A percentile compares a stretch with the other conserved stretches of the same genome.
These are phyloP conservation scores for Ustilago vetiveriae DNA, from an alignment of 1,284 basidiomycete genomes.

Conservation along the genomic window DNA sequence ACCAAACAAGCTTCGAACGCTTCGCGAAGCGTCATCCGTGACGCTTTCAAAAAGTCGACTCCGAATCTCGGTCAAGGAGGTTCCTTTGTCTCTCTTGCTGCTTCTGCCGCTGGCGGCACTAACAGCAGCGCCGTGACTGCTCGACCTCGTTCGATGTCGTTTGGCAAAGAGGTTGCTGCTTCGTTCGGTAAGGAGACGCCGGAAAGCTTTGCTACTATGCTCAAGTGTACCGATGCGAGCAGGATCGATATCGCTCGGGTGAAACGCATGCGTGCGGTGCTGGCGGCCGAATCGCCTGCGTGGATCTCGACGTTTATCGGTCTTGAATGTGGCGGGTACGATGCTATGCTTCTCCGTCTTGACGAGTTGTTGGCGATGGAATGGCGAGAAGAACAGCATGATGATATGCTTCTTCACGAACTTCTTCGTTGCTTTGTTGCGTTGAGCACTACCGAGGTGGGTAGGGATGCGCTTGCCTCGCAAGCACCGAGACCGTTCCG, in stretches of 20 bases:
- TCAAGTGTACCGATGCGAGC: conserved; percentile 48
- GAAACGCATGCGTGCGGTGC: conserved; percentile 59
- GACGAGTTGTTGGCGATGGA: conserved; percentile 93
- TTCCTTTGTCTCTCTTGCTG: conserved; percentile 36
- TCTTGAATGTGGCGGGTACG: conserved; percentile 78
- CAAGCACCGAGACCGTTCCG: conserved; percentile 85
- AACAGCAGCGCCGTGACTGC: conserved; percentile 1
- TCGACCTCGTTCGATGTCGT: conserved; percentile 36
- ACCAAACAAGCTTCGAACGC: conserved; percentile 13
- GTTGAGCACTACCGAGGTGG: conserved; percentile 83
- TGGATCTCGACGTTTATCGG: conserved; percentile 93
- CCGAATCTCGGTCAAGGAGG: conserved; percentile 44
- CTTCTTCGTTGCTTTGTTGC: conserved; percentile 92
- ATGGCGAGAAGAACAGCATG: conserved; percentile 98
- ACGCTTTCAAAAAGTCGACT: conserved; percentile 36
- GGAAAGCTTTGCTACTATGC: conserved; percentile 49
- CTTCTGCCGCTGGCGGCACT: conserved; percentile 13
- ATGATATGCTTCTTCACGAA: conserved; percentile 92
- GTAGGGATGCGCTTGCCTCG: conserved; percentile 76
- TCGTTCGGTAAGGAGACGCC: conserved; percentile 43
- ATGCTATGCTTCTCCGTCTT: conserved; percentile 81
- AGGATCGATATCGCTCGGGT: conserved; percentile 43
- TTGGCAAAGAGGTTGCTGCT: conserved; percentile 34
- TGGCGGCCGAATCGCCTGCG: conserved; percentile 68
- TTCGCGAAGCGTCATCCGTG: conserved; percentile 24